Evolutionary conservation across 2,329 filamentous ascomycete genomes (phyloP).

Genomic region (Pyricularia pennisetigena): DNA sequence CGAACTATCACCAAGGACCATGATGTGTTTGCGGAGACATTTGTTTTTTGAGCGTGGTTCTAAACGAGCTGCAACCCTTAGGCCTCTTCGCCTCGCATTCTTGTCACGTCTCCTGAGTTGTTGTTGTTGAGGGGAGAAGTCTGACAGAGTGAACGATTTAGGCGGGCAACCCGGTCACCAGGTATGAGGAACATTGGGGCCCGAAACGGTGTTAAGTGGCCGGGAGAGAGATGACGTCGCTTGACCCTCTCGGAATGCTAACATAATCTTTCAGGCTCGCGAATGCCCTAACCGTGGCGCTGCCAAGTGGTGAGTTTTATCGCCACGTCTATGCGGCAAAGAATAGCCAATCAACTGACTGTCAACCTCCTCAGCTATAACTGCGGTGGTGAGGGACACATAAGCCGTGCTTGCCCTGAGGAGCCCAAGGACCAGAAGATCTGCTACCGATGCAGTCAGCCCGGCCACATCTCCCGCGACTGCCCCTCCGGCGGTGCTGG

Average conservation of each 20-base stretch:
- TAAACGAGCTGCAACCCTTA: conserved; percentile 10
- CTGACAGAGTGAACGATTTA: conserved; percentile 27
- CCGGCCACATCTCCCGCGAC: conserved; percentile 88
- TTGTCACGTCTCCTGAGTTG: conserved; percentile 5
- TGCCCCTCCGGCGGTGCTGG: conserved; percentile 46
- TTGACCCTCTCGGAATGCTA: conserved; percentile 10
- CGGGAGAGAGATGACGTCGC: conserved; percentile 5
- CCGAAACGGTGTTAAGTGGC: conserved; percentile 7
- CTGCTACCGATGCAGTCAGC: conserved; percentile 70
- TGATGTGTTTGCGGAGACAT: background rate
- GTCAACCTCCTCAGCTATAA: conserved; percentile 52
- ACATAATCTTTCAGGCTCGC: conserved; percentile 49
- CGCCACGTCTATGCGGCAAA: background rate
- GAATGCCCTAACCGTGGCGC: conserved; percentile 80
- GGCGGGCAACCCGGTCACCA: conserved; percentile 67
- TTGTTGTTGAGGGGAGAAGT: conserved; percentile 16
- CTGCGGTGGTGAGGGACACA: conserved; percentile 72
- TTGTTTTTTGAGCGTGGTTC: conserved; percentile 7
- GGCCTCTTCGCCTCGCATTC: conserved; percentile 4
- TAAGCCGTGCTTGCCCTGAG: conserved; percentile 85
- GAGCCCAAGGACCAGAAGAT: conserved; percentile 78
- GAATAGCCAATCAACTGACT: conserved; percentile 50
- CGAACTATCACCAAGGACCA: background rate
- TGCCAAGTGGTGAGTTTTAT: conserved; percentile 61
- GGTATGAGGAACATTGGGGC: conserved; percentile 39